Evolutionary conservation across 2,329 filamentous ascomycete species (phyloP).

Genomic region (Alternaria brassicae): DNA sequence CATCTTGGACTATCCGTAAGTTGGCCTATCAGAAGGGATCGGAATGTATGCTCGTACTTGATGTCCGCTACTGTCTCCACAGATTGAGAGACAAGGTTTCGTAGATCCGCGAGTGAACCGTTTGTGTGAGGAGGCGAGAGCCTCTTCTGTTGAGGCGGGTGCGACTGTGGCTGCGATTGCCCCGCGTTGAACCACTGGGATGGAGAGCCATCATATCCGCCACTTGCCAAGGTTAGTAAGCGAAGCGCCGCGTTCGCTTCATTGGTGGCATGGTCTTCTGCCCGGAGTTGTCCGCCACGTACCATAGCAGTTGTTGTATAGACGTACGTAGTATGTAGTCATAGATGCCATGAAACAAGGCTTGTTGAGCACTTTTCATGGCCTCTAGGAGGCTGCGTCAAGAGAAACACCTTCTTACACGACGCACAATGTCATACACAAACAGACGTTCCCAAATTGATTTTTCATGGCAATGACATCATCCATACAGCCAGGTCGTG

Average conservation of each 20-base stretch:
- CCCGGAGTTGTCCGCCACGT: neutral
- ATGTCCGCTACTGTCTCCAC: neutral
- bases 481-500: neutral
- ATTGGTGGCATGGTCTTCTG: neutral
- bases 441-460: neutral
- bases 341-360: neutral
- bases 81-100: slow-evolving; percentile 7
- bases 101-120: slow-evolving; percentile 2
- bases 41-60: neutral
- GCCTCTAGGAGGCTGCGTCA: neutral
- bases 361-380: neutral
- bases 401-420: neutral
- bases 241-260: neutral
- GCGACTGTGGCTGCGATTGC: slow-evolving; percentile 6
- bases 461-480: neutral
- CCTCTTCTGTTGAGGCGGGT: slow-evolving; percentile 1
- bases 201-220: neutral
- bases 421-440: neutral
- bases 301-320: neutral
- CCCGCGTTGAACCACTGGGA: neutral
- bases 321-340: neutral
- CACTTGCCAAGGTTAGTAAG: slow-evolving; percentile 9
- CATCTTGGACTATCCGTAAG: neutral
- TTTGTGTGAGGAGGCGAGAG: slow-evolving; percentile 4
- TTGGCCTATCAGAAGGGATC: neutral